Base-by-base conservation (phyloP, 257 asterid species). In the Anisodus tanguticus region DNA sequence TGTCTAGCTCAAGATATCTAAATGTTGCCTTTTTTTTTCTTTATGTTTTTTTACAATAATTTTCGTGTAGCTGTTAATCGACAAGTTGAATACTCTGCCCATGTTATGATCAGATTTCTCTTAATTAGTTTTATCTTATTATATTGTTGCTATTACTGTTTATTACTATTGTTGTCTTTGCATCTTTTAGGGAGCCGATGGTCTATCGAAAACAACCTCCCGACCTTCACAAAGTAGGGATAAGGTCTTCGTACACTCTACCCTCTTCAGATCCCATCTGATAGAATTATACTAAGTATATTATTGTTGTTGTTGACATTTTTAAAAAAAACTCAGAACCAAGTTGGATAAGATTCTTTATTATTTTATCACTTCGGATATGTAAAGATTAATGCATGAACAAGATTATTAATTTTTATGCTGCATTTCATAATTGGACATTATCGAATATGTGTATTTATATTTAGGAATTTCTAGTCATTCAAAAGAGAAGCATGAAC, bases 1-100 rank as follows among this genome's bases (percentile, higher is more conserved):
- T 71, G 79, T 15, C 57, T 41, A 22, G 53, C 31, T 41, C 35
- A 43, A 41, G 49, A 39, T 71, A 16, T 43, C 79, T 15, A 71
- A 39, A 41, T 39, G 15, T 41, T 70, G 19, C 17, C 45, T 31
- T 31, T 31, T 31, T 31, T 31, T 31, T 31, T 39, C 31, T 0
- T 31, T 8, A 3, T 22, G 53, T 13, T 22, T 78, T 45, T 9
- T 41, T 3, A 10, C 35, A 19, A 10, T 59, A 39, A 16, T 58
- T 9, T 80, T 80, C 43, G 19, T 57, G 53, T 80, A 80, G 70
- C 13, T 59, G 31, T 79, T 69, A 79, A 54, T 58, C 16, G 9
- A 79, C 83, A 54, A 8, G 6, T 47, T 72, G 80, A 49, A 45
- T 43, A 47, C 47, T 59, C 1, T 9, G n/a, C 41, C 72, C 83